Evolutionary conservation across 306 rosid genomes (phyloP).

Genomic region (Quercus cerris): DNA sequence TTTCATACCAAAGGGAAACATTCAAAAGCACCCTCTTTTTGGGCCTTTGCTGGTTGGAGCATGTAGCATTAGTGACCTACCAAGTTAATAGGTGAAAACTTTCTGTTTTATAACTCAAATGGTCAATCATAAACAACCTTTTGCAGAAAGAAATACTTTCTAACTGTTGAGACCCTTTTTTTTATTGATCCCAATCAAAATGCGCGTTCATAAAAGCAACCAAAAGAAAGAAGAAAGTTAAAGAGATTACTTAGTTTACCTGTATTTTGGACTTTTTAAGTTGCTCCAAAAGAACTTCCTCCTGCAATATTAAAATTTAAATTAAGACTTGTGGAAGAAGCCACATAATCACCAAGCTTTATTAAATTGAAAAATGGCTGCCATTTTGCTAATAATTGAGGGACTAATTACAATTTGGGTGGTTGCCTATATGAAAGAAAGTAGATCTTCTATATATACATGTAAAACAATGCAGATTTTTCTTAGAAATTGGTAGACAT

Average conservation of each 20-base stretch:
- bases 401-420: not conserved
- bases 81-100: not conserved
- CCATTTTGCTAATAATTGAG: not conserved
- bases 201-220: not conserved
- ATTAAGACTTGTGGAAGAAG: not conserved
- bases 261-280: conserved; percentile 53
- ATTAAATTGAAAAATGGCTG: not conserved
- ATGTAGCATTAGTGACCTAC: not conserved
- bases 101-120: not conserved
- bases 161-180: not conserved
- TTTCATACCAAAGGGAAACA: not conserved
- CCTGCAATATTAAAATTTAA: conserved; percentile 37
- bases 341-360: not conserved
- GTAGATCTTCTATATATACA: not conserved
- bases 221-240: not conserved
- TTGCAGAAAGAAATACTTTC: not conserved
- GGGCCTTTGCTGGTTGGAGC: not conserved
- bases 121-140: not conserved
- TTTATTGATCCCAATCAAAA: not conserved
- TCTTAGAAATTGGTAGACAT: too few relatives aligned
- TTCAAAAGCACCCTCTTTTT: not conserved
- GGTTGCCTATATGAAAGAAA: not conserved
- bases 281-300: conserved; percentile 52
- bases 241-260: conserved; percentile 31
- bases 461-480: too few relatives aligned